phyloP scores from a whole-genome alignment of 1,284 basidiomycete genomes.

The Chiua sp. region DNA sequence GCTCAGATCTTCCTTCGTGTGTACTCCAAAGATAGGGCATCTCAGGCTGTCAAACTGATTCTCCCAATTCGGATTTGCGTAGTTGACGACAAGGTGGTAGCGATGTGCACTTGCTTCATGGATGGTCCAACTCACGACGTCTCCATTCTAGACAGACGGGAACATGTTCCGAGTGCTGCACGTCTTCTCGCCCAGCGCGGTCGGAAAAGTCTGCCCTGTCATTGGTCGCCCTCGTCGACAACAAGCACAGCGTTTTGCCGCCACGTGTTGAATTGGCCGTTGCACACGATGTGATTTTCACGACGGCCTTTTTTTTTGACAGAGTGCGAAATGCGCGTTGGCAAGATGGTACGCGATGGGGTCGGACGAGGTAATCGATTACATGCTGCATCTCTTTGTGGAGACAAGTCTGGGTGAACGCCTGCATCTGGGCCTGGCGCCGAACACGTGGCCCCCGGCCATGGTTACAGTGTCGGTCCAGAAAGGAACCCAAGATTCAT shows the following conservation, averaged over 20 bases:
- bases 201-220: conserved; percentile 63
- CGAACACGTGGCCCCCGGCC: not conserved
- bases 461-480: not conserved
- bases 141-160: conserved; percentile 75
- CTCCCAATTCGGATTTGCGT: conserved; percentile 94
- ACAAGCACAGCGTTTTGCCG: conserved; percentile 38
- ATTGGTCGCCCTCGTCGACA: conserved; percentile 66
- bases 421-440: too few relatives aligned
- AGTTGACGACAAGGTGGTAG: conserved; percentile 91
- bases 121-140: not conserved
- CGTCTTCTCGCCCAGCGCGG: conserved; percentile 55
- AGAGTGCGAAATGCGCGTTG: conserved; percentile 85
- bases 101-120: not conserved
- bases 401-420: conserved; percentile 16
- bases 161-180: conserved; percentile 95
- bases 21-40: conserved; percentile 51
- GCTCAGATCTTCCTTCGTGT: conserved; percentile 91
- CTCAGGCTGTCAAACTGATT: too few relatives aligned
- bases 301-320: conserved; percentile 78
- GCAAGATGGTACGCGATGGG: conserved; percentile 90
- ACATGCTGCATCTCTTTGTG: conserved; percentile 61
- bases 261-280: conserved; percentile 67
- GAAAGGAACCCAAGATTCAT: conserved; percentile 25
- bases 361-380: conserved; percentile 74
- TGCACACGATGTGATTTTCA: conserved; percentile 76